These are phyloP conservation scores for Rasamsonia emersonii DNA, from an alignment of 2,329 filamentous ascomycete genomes.

Conservation along the genomic window DNA sequence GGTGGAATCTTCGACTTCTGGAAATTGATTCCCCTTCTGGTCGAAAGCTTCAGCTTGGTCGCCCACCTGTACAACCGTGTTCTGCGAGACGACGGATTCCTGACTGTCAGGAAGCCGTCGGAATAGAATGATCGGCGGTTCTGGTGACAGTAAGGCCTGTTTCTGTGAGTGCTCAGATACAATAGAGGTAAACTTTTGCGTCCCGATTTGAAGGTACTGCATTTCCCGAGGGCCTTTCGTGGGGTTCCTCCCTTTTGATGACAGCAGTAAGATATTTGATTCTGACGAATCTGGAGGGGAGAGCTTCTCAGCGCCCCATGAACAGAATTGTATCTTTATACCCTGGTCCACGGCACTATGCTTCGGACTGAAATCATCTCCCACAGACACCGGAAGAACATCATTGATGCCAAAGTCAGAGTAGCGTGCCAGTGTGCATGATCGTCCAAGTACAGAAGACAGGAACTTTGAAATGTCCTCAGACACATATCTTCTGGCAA, in stretches of 20 bases:
- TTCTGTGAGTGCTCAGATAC: constrained; percentile 4
- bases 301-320: no score
- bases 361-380: constrained; percentile 1
- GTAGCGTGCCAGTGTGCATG: constrained; percentile 66
- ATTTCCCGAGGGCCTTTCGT: no score
- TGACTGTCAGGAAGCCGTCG: constrained; percentile 3
- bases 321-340: constrained; percentile 3
- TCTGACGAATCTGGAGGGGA: no score
- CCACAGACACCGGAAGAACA: background rate
- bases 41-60: no score
- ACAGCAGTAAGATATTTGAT: no score
- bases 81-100: constrained; percentile 5
- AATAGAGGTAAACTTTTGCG: no score
- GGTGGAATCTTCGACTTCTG: no score
- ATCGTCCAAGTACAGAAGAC: constrained; percentile 61
- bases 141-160: background rate
- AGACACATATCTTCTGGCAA: constrained; percentile 61
- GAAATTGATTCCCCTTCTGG: no score
- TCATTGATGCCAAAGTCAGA: constrained; percentile 4
- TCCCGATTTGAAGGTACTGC: no score
- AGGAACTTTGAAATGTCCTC: constrained; percentile 65
- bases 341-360: background rate
- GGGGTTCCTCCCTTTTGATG: no score
- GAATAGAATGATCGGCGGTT: no score
- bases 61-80: constrained; percentile 1